phyloP scores from a whole-genome alignment of 495 filamentous ascomycete genomes.

The Pseudomonodictys pantanalensis region DNA sequence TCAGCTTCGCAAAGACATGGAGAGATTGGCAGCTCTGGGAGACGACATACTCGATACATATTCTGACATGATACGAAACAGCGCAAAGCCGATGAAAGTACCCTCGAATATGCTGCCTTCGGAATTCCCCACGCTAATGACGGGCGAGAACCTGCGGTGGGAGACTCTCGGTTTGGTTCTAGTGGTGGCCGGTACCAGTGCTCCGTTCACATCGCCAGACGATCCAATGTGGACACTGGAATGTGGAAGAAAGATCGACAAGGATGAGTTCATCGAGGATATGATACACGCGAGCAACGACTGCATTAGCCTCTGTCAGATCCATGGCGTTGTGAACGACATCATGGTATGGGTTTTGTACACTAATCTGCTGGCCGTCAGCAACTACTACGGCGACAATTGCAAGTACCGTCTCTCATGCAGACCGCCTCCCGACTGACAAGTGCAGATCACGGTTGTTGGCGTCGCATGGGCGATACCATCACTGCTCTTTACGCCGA shows the following conservation, averaged over 20 bases:
- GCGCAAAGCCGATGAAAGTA: slow-evolving; percentile 18
- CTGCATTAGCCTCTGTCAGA: slow-evolving; percentile 27
- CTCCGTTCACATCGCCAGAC: slow-evolving; percentile 25
- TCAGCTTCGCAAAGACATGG: slow-evolving; percentile 20
- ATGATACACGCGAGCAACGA: slow-evolving; percentile 28
- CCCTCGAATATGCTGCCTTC: slow-evolving; percentile 16
- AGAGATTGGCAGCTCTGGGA: slow-evolving; percentile 1
- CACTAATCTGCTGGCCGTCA: slow-evolving; percentile 19
- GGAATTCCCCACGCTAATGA: slow-evolving; percentile 26
- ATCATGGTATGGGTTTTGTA: slow-evolving; percentile 30
- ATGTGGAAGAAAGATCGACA: slow-evolving; percentile 14
- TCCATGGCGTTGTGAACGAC: slow-evolving; percentile 28
- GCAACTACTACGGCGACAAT: slow-evolving; percentile 31
- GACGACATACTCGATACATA: not conserved
- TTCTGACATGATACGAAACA: slow-evolving; percentile 23
- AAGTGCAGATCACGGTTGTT: slow-evolving; percentile 25
- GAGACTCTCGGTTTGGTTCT: slow-evolving; percentile 25
- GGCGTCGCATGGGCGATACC: slow-evolving; percentile 23
- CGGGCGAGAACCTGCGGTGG: slow-evolving; percentile 29
- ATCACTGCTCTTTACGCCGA: slow-evolving; percentile 21
- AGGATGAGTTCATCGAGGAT: slow-evolving; percentile 29
- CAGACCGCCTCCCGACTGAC: not conserved
- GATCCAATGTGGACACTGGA: slow-evolving; percentile 22
- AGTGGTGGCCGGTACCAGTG: slow-evolving; percentile 15
- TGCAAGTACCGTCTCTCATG: slow-evolving; percentile 3